phyloP scores from a whole-genome alignment of 1,284 basidiomycete species.

The Xerocomus alliaceus region DNA sequence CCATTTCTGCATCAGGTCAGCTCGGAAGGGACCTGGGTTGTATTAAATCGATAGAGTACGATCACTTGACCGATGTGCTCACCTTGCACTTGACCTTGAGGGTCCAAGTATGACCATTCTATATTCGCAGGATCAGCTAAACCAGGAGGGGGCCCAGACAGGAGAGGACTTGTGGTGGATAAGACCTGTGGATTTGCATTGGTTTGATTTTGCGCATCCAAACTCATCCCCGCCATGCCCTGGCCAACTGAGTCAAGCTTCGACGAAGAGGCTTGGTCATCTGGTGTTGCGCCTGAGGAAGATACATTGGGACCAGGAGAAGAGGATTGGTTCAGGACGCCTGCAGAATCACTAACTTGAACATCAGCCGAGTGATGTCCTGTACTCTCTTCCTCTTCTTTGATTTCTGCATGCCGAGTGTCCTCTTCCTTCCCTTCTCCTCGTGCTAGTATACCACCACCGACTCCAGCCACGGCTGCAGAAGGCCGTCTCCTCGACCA shows the following conservation, averaged over 20 bases:
- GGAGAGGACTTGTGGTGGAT: constrained; percentile 25
- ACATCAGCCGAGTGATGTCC: constrained; percentile 23
- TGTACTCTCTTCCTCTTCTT: constrained; percentile 62
- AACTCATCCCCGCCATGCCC: constrained; percentile 24
- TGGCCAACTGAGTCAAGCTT: constrained; percentile 11
- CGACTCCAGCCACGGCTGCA: constrained; percentile 54
- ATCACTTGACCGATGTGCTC: constrained; percentile 20
- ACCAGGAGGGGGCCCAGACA: constrained; percentile 51
- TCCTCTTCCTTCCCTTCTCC: constrained; percentile 52
- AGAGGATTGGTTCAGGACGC: constrained; percentile 15
- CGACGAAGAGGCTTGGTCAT: constrained; percentile 19
- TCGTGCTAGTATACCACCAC: constrained; percentile 41
- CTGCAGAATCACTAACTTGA: constrained; percentile 10
- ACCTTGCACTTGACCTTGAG: constrained; percentile 90
- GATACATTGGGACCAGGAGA: constrained; percentile 17
- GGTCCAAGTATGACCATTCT: constrained; percentile 93
- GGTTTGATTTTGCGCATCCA: constrained; percentile 19
- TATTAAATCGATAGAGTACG: constrained; percentile 14
- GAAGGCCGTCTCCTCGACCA: constrained; percentile 70
- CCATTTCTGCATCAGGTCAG: constrained; percentile 96
- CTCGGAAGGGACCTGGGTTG: constrained; percentile 84
- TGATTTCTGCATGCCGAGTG: constrained; percentile 53
- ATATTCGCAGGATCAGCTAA: constrained; percentile 68
- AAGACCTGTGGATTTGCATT: constrained; percentile 14
- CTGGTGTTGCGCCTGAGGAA: constrained; percentile 6